A percentile compares a stretch with the other conserved stretches of the same genome.
Evolutionary conservation across 2,329 filamentous ascomycete genomes (phyloP).

Genomic region (Aureobasidium sp.): DNA sequence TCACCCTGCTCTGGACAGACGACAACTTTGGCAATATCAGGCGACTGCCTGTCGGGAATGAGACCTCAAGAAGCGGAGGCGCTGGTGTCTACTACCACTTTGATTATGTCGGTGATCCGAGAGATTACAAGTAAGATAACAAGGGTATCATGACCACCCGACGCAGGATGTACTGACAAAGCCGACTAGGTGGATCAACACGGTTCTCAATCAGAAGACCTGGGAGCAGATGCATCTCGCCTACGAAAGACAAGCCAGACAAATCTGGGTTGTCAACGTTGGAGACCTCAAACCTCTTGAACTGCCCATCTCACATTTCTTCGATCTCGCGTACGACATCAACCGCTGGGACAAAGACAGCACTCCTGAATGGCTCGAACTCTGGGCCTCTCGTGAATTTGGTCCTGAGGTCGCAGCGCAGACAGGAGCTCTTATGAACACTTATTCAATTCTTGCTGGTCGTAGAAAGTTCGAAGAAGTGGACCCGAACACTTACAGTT

Average conservation of each 20-base stretch:
- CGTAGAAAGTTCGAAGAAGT: slow-evolving; percentile 58
- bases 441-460: slow-evolving; percentile 51
- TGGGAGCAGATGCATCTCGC: slow-evolving; percentile 60
- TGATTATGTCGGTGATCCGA: slow-evolving; percentile 55
- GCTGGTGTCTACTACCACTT: slow-evolving; percentile 63
- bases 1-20: slow-evolving; percentile 62
- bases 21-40: slow-evolving; percentile 64
- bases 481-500: slow-evolving; percentile 51
- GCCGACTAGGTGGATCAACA: slow-evolving; percentile 51
- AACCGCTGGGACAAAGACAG: slow-evolving; percentile 50
- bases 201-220: slow-evolving; percentile 57
- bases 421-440: slow-evolving; percentile 47
- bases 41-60: slow-evolving; percentile 53
- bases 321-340: slow-evolving; percentile 62
- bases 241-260: slow-evolving; percentile 50
- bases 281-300: slow-evolving; percentile 61
- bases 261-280: slow-evolving; percentile 62
- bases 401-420: slow-evolving; percentile 40
- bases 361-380: slow-evolving; percentile 49
- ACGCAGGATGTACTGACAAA: no score
- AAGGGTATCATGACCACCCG: no score
- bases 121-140: slow-evolving; percentile 24
- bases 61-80: slow-evolving; percentile 54
- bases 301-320: slow-evolving; percentile 59
- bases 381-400: slow-evolving; percentile 55